phyloP scores from a whole-genome alignment of 129 eudicot species.

The Tanacetum coccineum region DNA sequence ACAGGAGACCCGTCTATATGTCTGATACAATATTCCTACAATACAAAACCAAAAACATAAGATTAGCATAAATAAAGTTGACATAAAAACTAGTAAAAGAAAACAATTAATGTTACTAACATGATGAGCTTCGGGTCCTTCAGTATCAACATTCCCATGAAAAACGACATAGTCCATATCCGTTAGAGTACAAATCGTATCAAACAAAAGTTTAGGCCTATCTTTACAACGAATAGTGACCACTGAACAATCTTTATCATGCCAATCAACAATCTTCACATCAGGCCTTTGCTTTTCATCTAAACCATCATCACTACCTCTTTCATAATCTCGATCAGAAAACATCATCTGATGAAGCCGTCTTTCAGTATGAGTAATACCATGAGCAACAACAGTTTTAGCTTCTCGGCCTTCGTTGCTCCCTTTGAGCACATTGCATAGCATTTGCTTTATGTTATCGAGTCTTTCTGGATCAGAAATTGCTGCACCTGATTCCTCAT shows the following conservation, averaged over 20 bases:
- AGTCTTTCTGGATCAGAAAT: conserved; percentile 60
- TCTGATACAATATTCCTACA: conserved; percentile 73
- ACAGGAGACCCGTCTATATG: conserved; percentile 81
- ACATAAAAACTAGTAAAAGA: not conserved
- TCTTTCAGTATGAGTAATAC: conserved; percentile 65
- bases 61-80: not conserved
- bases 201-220: conserved; percentile 86
- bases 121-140: conserved; percentile 75
- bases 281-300: conserved; percentile 58
- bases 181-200: conserved; percentile 71
- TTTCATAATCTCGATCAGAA: conserved; percentile 65
- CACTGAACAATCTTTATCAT: conserved; percentile 74
- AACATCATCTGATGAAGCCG: conserved; percentile 91
- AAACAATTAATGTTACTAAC: conserved; percentile 24
- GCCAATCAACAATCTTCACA: conserved; percentile 73
- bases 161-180: conserved; percentile 90
- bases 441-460: conserved; percentile 47
- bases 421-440: conserved; percentile 70
- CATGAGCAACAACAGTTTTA: conserved; percentile 51
- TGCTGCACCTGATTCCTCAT: conserved; percentile 51
- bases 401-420: conserved; percentile 58
- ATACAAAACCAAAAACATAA: not conserved
- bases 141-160: conserved; percentile 86
- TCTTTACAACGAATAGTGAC: conserved; percentile 76
- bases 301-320: conserved; percentile 28